These are phyloP conservation scores for Solanum pinnatisectum DNA, from an alignment of 257 asterid genomes.

Conservation along the genomic window DNA sequence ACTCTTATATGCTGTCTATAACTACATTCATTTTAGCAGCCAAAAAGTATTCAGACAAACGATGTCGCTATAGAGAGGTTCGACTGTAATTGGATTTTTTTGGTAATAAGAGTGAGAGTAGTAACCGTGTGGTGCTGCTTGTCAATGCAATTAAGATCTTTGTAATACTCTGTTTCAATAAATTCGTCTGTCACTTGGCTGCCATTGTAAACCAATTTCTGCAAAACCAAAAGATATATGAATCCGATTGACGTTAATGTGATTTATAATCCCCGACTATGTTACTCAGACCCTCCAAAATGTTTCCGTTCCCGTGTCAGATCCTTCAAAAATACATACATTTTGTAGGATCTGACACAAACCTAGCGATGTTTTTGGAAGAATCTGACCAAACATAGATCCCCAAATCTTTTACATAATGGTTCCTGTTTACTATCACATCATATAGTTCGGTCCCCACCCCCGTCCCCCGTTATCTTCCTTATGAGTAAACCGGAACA, in stretches of 20 bases:
- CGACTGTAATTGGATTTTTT: too few species aligned
- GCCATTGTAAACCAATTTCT: slow-evolving; percentile 53
- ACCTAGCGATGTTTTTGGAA: not conserved
- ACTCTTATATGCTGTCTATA: not conserved
- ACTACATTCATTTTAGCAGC: not conserved
- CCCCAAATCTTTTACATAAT: not conserved
- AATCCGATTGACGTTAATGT: not conserved
- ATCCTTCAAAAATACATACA: not conserved
- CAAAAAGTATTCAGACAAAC: not conserved
- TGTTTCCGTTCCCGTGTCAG: not conserved
- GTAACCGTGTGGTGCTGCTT: slow-evolving; percentile 91
- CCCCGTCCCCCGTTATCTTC: not conserved
- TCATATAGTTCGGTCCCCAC: not conserved
- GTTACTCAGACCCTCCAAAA: not conserved
- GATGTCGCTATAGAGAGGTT: not conserved
- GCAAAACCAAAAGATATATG: not conserved
- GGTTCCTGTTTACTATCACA: not conserved
- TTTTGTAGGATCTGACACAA: not conserved
- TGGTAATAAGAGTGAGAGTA: not conserved
- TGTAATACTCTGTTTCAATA: slow-evolving; percentile 78
- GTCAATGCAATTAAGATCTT: slow-evolving; percentile 61
- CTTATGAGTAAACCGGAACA: not conserved
- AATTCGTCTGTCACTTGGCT: slow-evolving; percentile 51
- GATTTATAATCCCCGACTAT: not conserved
- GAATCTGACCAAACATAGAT: not conserved